Evolutionary conservation across 805 yeast species (phyloP).

Genomic region (Myxozyma lipomycoides): DNA sequence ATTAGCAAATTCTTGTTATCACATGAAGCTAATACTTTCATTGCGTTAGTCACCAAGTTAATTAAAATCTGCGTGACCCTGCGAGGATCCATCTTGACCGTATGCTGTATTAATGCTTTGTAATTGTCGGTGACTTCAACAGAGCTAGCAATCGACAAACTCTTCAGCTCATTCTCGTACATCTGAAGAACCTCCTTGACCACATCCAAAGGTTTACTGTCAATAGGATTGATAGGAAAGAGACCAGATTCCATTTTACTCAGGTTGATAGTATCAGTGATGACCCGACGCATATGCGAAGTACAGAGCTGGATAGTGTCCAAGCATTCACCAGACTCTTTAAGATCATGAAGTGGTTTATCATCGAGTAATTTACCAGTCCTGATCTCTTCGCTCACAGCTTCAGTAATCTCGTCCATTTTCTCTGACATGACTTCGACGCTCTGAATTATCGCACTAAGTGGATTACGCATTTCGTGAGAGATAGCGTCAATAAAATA

Average conservation of each 20-base stretch:
- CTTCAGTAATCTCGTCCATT: conserved; percentile 54
- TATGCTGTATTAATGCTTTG: conserved; percentile 21
- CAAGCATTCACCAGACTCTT: conserved; percentile 72
- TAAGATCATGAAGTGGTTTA: conserved; percentile 76
- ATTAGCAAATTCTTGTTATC: conserved; percentile 53
- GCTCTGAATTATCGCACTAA: conserved; percentile 94
- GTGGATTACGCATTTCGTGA: conserved; percentile 90
- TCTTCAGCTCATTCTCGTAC: conserved; percentile 72
- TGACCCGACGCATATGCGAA: conserved; percentile 38
- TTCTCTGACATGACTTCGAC: conserved; percentile 92
- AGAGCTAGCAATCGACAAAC: conserved; percentile 64
- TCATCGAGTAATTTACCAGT: conserved; percentile 45
- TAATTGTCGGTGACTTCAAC: conserved; percentile 43
- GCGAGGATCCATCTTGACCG: conserved; percentile 82
- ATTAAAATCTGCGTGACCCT: conserved; percentile 87
- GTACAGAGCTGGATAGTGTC: conserved; percentile 25
- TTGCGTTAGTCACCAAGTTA: conserved; percentile 84
- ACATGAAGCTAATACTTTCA: conserved; percentile 89
- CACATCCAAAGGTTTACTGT: conserved; percentile 19
- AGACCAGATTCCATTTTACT: conserved; percentile 27
- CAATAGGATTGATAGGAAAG: conserved; percentile 23
- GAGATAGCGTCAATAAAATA: conserved; percentile 81
- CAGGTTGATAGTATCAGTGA: conserved; percentile 74
- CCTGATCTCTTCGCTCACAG: conserved; percentile 28
- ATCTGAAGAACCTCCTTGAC: conserved; percentile 63